Evolutionary conservation across 2,329 filamentous ascomycete genomes (phyloP), one percentile per base, ranked within the genome.

Genomic region (Cytospora paraplurivora): DNA sequence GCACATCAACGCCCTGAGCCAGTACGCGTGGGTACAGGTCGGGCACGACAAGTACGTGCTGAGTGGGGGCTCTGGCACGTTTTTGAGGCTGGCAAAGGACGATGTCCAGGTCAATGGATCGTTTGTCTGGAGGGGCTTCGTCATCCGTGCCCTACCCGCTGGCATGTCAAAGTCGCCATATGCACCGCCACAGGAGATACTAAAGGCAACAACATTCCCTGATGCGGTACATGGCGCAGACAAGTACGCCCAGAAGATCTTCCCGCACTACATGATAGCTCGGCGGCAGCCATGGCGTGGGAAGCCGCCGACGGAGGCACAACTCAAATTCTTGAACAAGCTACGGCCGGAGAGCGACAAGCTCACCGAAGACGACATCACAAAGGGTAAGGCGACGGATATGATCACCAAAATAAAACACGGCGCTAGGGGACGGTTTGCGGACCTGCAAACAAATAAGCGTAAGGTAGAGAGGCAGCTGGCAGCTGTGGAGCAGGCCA

Each of bases 341-440:
- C 71, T 88, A 4, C 81, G 88, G 10, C 76, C 76, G 1, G 77
- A 83, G 59, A 76, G 80, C n/a, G 78, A 87, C 34, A 78, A 83
- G 59, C 72, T 93, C 57, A 81, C 77, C 1, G 69, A 76, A 0
- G 76, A 77, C 0, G 82, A 87, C 34, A 70, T 96, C 63, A 93
- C 85, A 15, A 95, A 93, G 72, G 94, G 94, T 8, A 87, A 86
- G 72, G 93, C 93, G 5, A 84, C 84, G 5, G 93, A 97, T 73
- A 93, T 96, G 89, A 96, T 98, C 68, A 96, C 92, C 8, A 96
- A 96, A 75, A 73, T 97, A 66, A 94, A 89, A 74, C 90, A 95
- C 72, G 94, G 94, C 0, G 92, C 91, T 1, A 85, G 80, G 74
- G 90, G 76, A 67, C 85, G 77, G 77, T 92, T 84, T 72, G 78